phyloP scores from a whole-genome alignment of 345 rosid species.

The Eucalyptus regnans region DNA sequence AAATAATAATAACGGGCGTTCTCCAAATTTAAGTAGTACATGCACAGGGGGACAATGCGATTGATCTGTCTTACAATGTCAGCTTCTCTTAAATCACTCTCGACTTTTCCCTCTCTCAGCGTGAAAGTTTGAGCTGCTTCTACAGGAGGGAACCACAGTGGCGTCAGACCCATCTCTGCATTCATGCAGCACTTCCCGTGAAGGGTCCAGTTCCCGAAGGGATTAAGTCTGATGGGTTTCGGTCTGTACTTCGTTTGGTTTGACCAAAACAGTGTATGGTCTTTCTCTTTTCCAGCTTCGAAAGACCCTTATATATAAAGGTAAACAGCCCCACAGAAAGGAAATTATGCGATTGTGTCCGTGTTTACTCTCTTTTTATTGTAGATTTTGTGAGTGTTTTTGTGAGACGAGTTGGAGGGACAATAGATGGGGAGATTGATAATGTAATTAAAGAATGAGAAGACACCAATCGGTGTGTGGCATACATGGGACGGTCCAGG shows the following conservation, averaged over 20 bases:
- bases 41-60: background rate
- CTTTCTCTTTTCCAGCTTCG: background rate
- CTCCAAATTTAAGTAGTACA: background rate
- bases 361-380: background rate
- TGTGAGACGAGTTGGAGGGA: background rate
- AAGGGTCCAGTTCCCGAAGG: background rate
- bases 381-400: background rate
- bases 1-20: background rate
- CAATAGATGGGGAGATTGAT: background rate
- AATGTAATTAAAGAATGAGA: background rate
- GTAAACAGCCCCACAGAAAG: background rate
- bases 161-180: background rate
- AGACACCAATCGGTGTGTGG: background rate
- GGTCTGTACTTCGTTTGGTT: background rate
- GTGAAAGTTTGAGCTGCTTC: background rate
- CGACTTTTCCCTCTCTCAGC: background rate
- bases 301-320: background rate
- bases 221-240: background rate
- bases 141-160: background rate
- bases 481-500: background rate
- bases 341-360: background rate
- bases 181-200: background rate
- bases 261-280: background rate
- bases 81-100: background rate
- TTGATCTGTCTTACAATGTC: accelerated